A percentile compares a stretch with the other conserved stretches of the same genome.
phyloP scores from a whole-genome alignment of 495 filamentous ascomycete species.

The Neurospora intermedia region DNA sequence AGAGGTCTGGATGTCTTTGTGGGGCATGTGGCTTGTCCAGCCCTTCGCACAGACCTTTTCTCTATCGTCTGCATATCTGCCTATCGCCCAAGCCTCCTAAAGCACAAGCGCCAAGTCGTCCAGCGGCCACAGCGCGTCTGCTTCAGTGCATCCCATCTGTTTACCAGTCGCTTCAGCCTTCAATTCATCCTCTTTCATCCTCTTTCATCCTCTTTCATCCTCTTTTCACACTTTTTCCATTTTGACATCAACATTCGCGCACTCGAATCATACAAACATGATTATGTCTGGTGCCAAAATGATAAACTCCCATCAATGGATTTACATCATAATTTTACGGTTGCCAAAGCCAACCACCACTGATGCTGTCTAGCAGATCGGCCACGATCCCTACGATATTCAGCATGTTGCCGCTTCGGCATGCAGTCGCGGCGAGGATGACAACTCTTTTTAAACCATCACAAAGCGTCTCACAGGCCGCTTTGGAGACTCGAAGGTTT shows the following conservation, averaged over 20 bases:
- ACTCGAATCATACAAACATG: neutral
- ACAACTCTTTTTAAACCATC: neutral
- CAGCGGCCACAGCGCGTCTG: neutral
- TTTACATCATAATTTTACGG: too few species aligned
- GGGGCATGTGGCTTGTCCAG: neutral
- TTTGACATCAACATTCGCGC: neutral
- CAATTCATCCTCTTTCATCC: neutral
- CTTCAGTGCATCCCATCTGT: neutral
- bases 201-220: too few species aligned
- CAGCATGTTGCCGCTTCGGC: neutral
- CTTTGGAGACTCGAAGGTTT: neutral
- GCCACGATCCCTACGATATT: neutral
- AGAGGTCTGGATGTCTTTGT: neutral
- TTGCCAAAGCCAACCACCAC: too few species aligned
- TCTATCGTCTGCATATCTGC: neutral
- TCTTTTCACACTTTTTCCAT: neutral
- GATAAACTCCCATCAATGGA: too few species aligned
- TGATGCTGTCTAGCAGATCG: neutral
- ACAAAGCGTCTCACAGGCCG: neutral
- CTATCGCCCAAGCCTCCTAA: slow-evolving; percentile 10
- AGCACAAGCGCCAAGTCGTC: slow-evolving; percentile 2
- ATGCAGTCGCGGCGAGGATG: neutral
- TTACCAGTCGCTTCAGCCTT: neutral
- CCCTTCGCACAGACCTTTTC: neutral
- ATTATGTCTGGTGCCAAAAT: too few species aligned